Evolutionary conservation across 805 yeast genomes (phyloP).

Genomic region (Tetrapisispora fleetii): DNA sequence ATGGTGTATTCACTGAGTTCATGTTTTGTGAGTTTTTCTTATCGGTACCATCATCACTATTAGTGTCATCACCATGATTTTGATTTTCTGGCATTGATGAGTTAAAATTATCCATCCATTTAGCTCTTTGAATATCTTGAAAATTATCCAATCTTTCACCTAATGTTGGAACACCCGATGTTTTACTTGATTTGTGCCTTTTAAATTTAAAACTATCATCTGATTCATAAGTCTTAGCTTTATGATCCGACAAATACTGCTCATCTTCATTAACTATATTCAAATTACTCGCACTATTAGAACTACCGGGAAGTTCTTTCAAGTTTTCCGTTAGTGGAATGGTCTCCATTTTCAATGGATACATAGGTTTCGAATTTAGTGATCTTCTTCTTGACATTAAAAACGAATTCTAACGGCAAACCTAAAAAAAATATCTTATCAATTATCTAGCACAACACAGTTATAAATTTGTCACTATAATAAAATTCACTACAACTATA

Average conservation of each 20-base stretch:
- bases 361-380: slow-evolving; percentile 9
- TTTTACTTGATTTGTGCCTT: slow-evolving; percentile 20
- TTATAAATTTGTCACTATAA: no score
- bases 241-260: slow-evolving; percentile 7
- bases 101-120: slow-evolving; percentile 27
- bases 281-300: not conserved
- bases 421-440: not conserved
- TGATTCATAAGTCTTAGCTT: slow-evolving; percentile 11
- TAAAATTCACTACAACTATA: no score
- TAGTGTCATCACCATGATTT: not conserved
- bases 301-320: not conserved
- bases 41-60: not conserved
- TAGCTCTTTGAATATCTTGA: slow-evolving; percentile 22
- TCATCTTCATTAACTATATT: slow-evolving; percentile 3
- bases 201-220: slow-evolving; percentile 27
- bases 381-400: not conserved
- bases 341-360: slow-evolving; percentile 21
- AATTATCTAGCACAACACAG: no score
- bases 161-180: slow-evolving; percentile 19
- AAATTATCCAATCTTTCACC: slow-evolving; percentile 26
- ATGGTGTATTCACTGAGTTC: not conserved
- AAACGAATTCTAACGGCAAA: not conserved
- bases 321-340: slow-evolving; percentile 10
- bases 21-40: not conserved
- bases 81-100: slow-evolving; percentile 8